phyloP scores from a whole-genome alignment of 108 stramenopile genomes.

The Phaeodactylum tricornutum region DNA sequence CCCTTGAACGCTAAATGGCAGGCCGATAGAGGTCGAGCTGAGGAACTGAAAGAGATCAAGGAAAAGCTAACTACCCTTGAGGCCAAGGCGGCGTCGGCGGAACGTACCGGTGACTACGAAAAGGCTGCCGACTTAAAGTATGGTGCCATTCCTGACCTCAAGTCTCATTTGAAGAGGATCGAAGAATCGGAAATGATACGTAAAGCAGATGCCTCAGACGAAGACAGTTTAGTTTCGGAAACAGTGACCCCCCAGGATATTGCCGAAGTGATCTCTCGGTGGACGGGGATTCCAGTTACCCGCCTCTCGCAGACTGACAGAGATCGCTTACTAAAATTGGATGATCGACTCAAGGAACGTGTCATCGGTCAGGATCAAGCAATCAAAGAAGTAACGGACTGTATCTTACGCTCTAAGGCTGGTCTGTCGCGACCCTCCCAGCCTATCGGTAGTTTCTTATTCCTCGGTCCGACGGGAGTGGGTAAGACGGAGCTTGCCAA shows the following conservation, averaged over 20 bases:
- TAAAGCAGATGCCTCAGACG: slow-evolving; percentile 34
- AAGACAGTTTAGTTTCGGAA: slow-evolving; percentile 57
- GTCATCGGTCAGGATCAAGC: slow-evolving; percentile 84
- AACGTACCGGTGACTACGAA: slow-evolving; percentile 83
- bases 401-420: slow-evolving; percentile 58
- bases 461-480: slow-evolving; percentile 79
- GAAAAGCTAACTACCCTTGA: slow-evolving; percentile 76
- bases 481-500: slow-evolving; percentile 82
- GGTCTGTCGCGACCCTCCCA: slow-evolving; percentile 46
- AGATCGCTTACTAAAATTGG: slow-evolving; percentile 70
- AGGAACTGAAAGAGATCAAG: slow-evolving; percentile 72
- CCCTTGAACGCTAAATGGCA: slow-evolving; percentile 66
- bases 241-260: slow-evolving; percentile 83
- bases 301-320: slow-evolving; percentile 72
- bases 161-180: slow-evolving; percentile 47
- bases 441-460: slow-evolving; percentile 67
- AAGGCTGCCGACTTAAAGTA: slow-evolving; percentile 91
- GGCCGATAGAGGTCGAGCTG: slow-evolving; percentile 71
- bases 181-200: slow-evolving; percentile 62
- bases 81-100: slow-evolving; percentile 78
- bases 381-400: slow-evolving; percentile 58
- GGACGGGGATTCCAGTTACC: slow-evolving; percentile 83
- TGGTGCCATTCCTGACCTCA: slow-evolving; percentile 88
- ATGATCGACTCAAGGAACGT: slow-evolving; percentile 43
- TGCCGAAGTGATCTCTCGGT: slow-evolving; percentile 65